Percentiles rank a stretch among this genome's conserved stretches.
Conservation (phyloP, 2,329 filamentous ascomycete genomes). For the Emydomyces testavorans region DNA sequence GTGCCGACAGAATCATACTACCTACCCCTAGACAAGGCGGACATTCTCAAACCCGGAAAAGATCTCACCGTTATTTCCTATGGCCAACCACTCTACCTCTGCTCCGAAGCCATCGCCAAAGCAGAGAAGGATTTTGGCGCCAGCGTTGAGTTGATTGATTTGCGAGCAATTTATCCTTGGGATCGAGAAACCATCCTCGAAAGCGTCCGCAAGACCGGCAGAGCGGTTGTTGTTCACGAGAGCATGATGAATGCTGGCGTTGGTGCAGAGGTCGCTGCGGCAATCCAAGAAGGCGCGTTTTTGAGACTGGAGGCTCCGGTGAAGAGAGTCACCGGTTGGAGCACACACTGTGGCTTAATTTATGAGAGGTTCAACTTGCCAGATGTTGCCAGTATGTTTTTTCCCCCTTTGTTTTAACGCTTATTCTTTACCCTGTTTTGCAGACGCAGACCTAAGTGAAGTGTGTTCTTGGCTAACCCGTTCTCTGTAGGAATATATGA, state of each 20-base stretch:
- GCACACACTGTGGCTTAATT: constrained; percentile 65
- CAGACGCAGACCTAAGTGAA: too few species aligned
- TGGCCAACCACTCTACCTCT: constrained; percentile 79
- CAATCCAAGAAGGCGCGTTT: constrained; percentile 80
- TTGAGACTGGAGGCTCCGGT: constrained; percentile 75
- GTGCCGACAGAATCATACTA: constrained; percentile 70
- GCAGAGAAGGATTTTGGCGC: constrained; percentile 60
- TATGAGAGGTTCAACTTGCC: constrained; percentile 76
- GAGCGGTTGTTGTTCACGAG: constrained; percentile 82
- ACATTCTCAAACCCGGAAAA: constrained; percentile 66
- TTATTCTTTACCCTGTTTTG: constrained; percentile 1
- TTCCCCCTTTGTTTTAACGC: not conserved
- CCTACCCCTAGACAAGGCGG: constrained; percentile 76
- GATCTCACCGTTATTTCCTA: constrained; percentile 80
- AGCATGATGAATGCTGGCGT: constrained; percentile 83
- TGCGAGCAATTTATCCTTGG: constrained; percentile 85
- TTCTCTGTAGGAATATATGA: constrained; percentile 53
- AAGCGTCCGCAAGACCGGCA: constrained; percentile 76
- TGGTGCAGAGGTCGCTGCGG: constrained; percentile 78
- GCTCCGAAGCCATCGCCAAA: constrained; percentile 61
- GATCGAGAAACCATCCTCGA: constrained; percentile 67
- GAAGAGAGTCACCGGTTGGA: constrained; percentile 77
- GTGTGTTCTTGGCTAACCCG: not conserved
- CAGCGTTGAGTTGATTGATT: constrained; percentile 72
- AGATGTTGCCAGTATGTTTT: constrained; percentile 68